phyloP scores from a whole-genome alignment of 2,329 filamentous ascomycete genomes.

The Colletotrichum eremochloae region DNA sequence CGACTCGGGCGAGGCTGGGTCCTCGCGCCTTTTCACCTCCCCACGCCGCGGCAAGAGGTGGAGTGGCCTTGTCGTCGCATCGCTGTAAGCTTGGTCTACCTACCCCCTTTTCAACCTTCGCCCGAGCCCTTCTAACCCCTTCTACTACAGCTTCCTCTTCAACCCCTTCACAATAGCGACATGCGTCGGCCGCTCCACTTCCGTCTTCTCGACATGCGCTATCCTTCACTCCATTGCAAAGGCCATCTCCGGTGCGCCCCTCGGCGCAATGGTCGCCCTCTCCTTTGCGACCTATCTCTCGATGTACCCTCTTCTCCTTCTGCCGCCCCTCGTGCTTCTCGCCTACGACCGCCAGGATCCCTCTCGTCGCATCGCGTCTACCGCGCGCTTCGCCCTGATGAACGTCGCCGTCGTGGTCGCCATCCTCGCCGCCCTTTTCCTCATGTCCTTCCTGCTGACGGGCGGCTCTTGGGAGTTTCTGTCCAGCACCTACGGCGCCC shows the following conservation, averaged over 20 bases:
- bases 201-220: conserved; percentile 88
- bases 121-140: conserved; percentile 83
- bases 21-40: conserved; percentile 83
- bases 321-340: conserved; percentile 84
- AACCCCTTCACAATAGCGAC: conserved; percentile 95
- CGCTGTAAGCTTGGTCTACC: conserved; percentile 69
- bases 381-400: conserved; percentile 65
- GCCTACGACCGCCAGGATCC: conserved; percentile 76
- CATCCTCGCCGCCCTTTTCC: conserved; percentile 73
- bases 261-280: conserved; percentile 86
- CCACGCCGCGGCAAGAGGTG: conserved; percentile 81
- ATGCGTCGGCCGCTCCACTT: conserved; percentile 90
- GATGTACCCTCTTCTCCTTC: conserved; percentile 89
- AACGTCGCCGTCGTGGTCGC: conserved; percentile 66
- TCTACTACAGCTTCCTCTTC: conserved; percentile 80
- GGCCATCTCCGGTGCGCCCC: conserved; percentile 78
- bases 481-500: conserved; percentile 90
- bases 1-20: conserved; percentile 81
- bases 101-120: not conserved
- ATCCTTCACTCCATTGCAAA: conserved; percentile 87
- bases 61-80: conserved; percentile 81
- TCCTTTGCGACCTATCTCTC: conserved; percentile 92
- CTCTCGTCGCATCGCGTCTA: conserved; percentile 52
- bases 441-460: conserved; percentile 79
- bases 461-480: conserved; percentile 89